Conservation (phyloP, 257 asterid genomes). For the Solanum medicagineum region DNA sequence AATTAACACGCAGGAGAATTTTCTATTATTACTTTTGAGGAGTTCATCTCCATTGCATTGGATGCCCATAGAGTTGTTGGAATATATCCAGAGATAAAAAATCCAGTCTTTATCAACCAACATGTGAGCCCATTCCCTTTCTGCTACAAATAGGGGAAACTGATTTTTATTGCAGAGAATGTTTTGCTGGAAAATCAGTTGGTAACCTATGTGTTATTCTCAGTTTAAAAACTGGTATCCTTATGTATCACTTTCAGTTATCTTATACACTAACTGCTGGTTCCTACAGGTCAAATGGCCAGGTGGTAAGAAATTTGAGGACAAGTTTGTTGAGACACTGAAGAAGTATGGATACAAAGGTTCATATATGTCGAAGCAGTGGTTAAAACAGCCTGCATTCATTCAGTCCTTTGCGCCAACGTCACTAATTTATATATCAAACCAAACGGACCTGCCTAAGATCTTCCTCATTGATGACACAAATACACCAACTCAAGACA, state of each 20-base stretch:
- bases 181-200: not conserved
- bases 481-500: slow-evolving; percentile 58
- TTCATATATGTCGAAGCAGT: slow-evolving; percentile 70
- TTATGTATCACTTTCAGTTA: not conserved
- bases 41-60: slow-evolving; percentile 73
- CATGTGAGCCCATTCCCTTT: slow-evolving; percentile 38
- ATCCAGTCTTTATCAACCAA: slow-evolving; percentile 79
- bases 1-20: slow-evolving; percentile 51
- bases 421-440: slow-evolving; percentile 62
- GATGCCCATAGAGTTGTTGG: slow-evolving; percentile 87
- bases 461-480: slow-evolving; percentile 58
- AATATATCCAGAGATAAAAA: slow-evolving; percentile 96
- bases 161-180: not conserved
- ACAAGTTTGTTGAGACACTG: slow-evolving; percentile 66
- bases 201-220: not conserved
- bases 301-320: slow-evolving; percentile 75
- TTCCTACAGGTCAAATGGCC: slow-evolving; percentile 79
- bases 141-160: not conserved
- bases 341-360: slow-evolving; percentile 74
- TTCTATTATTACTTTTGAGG: slow-evolving; percentile 79
- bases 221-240: not conserved
- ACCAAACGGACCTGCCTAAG: slow-evolving; percentile 75
- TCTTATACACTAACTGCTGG: not conserved
- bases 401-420: slow-evolving; percentile 96
- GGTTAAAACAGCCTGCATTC: slow-evolving; percentile 81